These are phyloP conservation scores for Fusarium agapanthi DNA, from an alignment of 2,329 filamentous ascomycete genomes.

Conservation along the genomic window DNA sequence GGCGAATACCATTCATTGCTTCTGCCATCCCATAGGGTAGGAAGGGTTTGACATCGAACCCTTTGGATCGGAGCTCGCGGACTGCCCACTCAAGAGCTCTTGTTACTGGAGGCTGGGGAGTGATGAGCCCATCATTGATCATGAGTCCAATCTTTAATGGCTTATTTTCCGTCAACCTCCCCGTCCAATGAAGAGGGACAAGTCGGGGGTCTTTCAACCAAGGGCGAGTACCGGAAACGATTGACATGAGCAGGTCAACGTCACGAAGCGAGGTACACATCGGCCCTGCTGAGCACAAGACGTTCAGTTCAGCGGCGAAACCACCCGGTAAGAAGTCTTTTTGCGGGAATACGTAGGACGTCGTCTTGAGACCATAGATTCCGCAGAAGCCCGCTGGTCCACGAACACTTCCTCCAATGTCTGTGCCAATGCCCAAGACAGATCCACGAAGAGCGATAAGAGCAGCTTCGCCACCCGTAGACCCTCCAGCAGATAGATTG, in stretches of 20 bases:
- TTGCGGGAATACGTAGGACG: constrained; percentile 39
- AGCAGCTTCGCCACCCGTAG: constrained; percentile 63
- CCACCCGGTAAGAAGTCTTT: constrained; percentile 38
- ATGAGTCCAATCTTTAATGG: constrained; percentile 54
- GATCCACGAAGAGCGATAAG: constrained; percentile 51
- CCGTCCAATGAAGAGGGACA: constrained; percentile 45
- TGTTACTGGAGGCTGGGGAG: constrained; percentile 50
- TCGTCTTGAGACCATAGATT: constrained; percentile 37
- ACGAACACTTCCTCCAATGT: constrained; percentile 50
- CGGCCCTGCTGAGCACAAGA: constrained; percentile 47
- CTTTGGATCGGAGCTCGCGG: neutral
- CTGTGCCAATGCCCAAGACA: constrained; percentile 50
- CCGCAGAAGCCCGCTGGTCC: constrained; percentile 44
- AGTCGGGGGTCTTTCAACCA: constrained; percentile 45
- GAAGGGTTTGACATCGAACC: constrained; percentile 19
- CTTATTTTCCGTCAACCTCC: neutral
- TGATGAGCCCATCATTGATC: constrained; percentile 48
- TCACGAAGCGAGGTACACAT: constrained; percentile 47
- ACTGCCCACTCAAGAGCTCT: constrained; percentile 49
- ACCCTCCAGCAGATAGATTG: constrained; percentile 67
- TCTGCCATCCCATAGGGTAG: constrained; percentile 8
- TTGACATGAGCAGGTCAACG: constrained; percentile 47
- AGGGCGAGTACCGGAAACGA: constrained; percentile 37
- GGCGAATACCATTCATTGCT: constrained; percentile 21
- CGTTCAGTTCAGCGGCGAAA: constrained; percentile 45